These are phyloP conservation scores for Pythium myriotylum DNA, from an alignment of 352 stramenopile genomes.

Conservation along the genomic window DNA sequence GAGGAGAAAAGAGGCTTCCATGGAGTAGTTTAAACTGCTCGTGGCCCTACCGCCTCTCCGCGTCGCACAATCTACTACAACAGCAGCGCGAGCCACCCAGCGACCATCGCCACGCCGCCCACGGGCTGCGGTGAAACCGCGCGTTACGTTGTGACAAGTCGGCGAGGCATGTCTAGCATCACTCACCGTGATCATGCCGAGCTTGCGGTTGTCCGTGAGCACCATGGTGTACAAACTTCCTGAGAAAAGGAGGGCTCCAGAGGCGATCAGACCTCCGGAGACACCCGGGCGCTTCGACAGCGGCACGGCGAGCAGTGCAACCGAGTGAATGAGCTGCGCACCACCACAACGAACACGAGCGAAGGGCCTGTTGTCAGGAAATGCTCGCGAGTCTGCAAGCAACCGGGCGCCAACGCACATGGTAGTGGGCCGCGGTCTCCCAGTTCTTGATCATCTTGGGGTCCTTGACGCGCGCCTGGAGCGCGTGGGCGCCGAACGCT, in stretches of 20 bases:
- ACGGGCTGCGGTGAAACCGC: constrained; percentile 43
- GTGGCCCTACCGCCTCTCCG: neutral
- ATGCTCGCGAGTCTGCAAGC: too few relatives aligned
- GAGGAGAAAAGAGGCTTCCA: too few relatives aligned
- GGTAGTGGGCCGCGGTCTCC: constrained; percentile 82
- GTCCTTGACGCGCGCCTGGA: constrained; percentile 70
- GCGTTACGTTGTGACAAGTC: too few relatives aligned
- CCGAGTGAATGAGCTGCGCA: constrained; percentile 73
- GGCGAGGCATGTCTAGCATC: too few relatives aligned
- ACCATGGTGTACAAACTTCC: constrained; percentile 81
- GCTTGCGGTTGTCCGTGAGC: constrained; percentile 70
- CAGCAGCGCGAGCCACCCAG: constrained; percentile 71
- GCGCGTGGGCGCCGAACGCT: constrained; percentile 76
- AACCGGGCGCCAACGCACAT: constrained; percentile 33
- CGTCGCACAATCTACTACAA: constrained; percentile 35
- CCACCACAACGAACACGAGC: constrained; percentile 4
- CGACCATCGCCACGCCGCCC: constrained; percentile 65
- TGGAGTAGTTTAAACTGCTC: neutral
- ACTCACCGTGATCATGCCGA: constrained; percentile 77
- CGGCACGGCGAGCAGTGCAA: constrained; percentile 68
- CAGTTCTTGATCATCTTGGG: constrained; percentile 85
- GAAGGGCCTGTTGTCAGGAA: constrained; percentile 2
- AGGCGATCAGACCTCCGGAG: constrained; percentile 57
- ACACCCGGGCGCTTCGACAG: constrained; percentile 62
- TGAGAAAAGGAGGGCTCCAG: constrained; percentile 75